Evolutionary conservation across 1,284 basidiomycete species (phyloP), one percentile per base, ranked within the genome.

Genomic region (Rhizoctonia solani): DNA sequence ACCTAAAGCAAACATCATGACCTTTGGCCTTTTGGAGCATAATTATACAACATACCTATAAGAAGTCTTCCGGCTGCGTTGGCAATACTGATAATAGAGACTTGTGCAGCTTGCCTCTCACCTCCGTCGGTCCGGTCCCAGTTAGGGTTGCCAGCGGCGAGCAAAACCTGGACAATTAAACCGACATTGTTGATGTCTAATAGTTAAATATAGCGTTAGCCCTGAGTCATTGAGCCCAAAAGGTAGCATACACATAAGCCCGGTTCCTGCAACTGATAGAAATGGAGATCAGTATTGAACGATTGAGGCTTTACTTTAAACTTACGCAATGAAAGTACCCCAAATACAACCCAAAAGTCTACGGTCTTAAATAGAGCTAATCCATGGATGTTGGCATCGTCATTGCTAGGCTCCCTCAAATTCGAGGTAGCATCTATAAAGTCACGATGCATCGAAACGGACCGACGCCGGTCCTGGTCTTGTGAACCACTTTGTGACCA

Each of bases 101-200:
- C 94, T 74, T 96, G 93, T 2, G 85, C 81, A 0, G 92, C 88
- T 78, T 98, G 95, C 82, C 88, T 88, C 59, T 85, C 84, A 1
- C 87, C 82, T 0, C 93, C 87, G 69, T 82, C 81, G 0, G 81
- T 75, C 21, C 85, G 84, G 72, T 93, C 86, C 72, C 89, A 92
- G 2, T 81, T 73, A 27, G 83, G 76, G 53, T 87, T 83, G 5
- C 84, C 83, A 69, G 88, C 81, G 13, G 88, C 85, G 69, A 87
- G 92, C 13, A 98, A 81, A 0, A 92, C 92, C 74, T 92, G 88
- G 0, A 94, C 87, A 75, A 97, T 93, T 0, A 90, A 89, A n/a
- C 94, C 94, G 23, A 93, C 93, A 72, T 98, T 98, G 78, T 96
- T 96, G 79, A 97, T 97, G 73, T 91, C 89, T 92, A 71, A 14